phyloP scores from a whole-genome alignment of 441 rosid genomes.

The Viola pubescens region DNA sequence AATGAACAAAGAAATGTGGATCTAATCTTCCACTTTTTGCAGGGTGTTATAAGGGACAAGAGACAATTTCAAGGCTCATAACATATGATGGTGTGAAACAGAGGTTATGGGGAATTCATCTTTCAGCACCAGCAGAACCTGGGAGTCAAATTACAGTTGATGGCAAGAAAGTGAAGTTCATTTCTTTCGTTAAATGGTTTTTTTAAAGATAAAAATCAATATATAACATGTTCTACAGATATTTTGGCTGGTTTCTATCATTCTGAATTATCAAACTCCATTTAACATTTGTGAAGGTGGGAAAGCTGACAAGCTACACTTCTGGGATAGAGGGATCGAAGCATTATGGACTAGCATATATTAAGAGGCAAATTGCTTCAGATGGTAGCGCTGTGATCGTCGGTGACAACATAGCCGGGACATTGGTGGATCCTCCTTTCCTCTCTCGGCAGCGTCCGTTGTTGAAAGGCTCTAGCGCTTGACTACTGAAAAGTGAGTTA shows the following conservation, averaged over 20 bases:
- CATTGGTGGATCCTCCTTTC: constrained; percentile 50
- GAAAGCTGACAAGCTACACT: constrained; percentile 75
- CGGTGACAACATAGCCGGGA: constrained; percentile 51
- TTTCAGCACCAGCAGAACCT: constrained; percentile 65
- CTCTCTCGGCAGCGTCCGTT: constrained; percentile 46
- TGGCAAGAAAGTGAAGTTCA: constrained; percentile 48
- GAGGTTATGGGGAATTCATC: constrained; percentile 60
- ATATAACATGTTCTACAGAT: background rate
- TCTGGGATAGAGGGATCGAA: constrained; percentile 33
- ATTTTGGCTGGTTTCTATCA: background rate
- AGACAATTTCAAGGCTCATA: constrained; percentile 71
- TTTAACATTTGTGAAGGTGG: constrained; percentile 37
- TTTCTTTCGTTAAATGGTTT: background rate
- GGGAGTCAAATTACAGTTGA: constrained; percentile 53
- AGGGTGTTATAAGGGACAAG: constrained; percentile 95
- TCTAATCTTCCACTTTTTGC: constrained; percentile 9
- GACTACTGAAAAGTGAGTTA: constrained; percentile 7
- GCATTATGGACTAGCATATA: constrained; percentile 71
- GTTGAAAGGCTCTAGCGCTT: constrained; percentile 30
- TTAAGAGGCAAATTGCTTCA: constrained; percentile 44
- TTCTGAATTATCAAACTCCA: background rate
- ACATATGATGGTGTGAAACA: constrained; percentile 84
- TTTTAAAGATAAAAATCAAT: background rate
- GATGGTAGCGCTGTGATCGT: constrained; percentile 44
- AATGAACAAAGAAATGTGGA: too few species aligned